Evolutionary conservation across 352 stramenopile genomes (phyloP), one percentile per base, ranked within the genome.

Genomic region (Pythium chondricola): DNA sequence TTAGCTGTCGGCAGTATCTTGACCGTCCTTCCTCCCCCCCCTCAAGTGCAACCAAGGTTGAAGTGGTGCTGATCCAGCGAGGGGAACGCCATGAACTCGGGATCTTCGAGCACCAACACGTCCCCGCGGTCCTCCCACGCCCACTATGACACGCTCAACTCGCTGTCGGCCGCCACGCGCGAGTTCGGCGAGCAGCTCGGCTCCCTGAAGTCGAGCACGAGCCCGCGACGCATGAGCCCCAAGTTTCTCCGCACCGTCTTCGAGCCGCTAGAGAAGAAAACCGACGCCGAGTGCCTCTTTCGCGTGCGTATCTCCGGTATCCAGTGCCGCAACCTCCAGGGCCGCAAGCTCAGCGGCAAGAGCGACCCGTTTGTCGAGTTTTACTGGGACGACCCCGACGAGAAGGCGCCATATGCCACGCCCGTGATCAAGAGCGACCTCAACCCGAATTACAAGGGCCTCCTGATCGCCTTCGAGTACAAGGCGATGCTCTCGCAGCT

Each of bases 281-380:
- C 52, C 43, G 75, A 85, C 41, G 67, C 66, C 8, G 77, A 89
- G 49, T 91, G 82, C 52, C 62, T 92, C 31, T 94, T 94, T 43
- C 78, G 80, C 33, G 81, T 94, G 38, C 69, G 83, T 3, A 88
- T 94, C 43, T 90, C 76, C 2, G 81, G 81, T 35, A 95, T 95
- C 47, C 83, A 95, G 63, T 95, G 83, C 48, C 80, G 83, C 24
- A 95, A 95, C 58, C 58, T 95, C 13, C 76, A 89, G 48, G 74
- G 72, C 16, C 71, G 81, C 35, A 69, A 83, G 42, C 77, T 95
- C 38, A 86, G 78, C 54, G 77, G 81, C 52, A 93, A 93, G 58
- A 86, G 72, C 46, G 82, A 93, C 61, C 81, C 83, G 14, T 95
- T 88, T 55, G 83, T 95, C 24, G 83, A 93, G 57, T 93, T 95